These are phyloP conservation scores for Colletotrichum chlorophyti DNA, from an alignment of 2,329 filamentous ascomycete species.

Conservation along the genomic window DNA sequence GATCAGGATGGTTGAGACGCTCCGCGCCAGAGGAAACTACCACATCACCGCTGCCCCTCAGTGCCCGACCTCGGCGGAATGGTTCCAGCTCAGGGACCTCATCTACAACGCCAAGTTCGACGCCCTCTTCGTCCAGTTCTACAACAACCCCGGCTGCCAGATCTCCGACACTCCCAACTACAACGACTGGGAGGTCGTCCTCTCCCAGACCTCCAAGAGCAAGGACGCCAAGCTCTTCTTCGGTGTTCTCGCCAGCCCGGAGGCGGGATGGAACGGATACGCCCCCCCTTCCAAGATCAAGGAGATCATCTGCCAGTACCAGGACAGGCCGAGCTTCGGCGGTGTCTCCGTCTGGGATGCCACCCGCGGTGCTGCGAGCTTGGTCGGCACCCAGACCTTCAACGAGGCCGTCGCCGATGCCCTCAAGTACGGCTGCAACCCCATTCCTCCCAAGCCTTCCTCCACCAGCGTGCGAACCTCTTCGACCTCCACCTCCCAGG, in stretches of 20 bases:
- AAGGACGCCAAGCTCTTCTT: constrained; percentile 52
- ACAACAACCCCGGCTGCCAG: constrained; percentile 52
- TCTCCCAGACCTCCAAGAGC: constrained; percentile 43
- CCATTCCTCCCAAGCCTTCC: constrained; percentile 34
- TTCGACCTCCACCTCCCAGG: constrained; percentile 23
- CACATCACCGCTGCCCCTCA: constrained; percentile 54
- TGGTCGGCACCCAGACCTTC: constrained; percentile 42
- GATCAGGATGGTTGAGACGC: constrained; percentile 44
- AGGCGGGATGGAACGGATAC: constrained; percentile 41
- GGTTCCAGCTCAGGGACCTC: constrained; percentile 43
- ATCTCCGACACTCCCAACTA: constrained; percentile 45
- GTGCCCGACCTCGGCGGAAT: constrained; percentile 41
- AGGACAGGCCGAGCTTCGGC: constrained; percentile 46
- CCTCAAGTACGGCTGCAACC: constrained; percentile 44
- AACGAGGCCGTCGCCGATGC: constrained; percentile 44
- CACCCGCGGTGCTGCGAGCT: constrained; percentile 40
- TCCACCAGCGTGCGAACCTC: constrained; percentile 19
- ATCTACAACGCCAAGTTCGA: constrained; percentile 49
- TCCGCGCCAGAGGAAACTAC: constrained; percentile 38
- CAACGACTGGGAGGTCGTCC: constrained; percentile 45
- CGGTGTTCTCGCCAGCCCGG: constrained; percentile 45
- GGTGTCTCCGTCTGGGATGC: constrained; percentile 56
- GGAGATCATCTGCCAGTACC: constrained; percentile 46
- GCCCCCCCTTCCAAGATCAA: constrained; percentile 40
- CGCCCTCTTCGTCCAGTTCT: constrained; percentile 55